A percentile compares a stretch with the other conserved stretches of the same genome.
These are phyloP conservation scores for Candida sonorensis DNA, from an alignment of 805 yeast species.

Conservation along the genomic window DNA sequence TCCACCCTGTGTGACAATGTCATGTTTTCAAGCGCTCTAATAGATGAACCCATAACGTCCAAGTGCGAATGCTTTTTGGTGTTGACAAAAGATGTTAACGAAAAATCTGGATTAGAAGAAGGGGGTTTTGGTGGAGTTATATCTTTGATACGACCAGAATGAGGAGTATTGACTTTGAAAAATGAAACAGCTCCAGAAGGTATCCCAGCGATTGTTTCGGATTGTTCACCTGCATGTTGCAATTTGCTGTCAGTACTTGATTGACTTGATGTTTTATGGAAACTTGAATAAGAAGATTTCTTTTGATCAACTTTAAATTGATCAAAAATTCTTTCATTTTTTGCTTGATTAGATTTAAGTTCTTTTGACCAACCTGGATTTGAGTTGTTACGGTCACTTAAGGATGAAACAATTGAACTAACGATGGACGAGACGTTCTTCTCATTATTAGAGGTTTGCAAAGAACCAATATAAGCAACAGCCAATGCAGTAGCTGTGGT, in stretches of 20 bases:
- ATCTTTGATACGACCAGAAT: conserved; percentile 1
- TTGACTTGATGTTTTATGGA: too few relatives aligned
- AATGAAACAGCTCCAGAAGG: conserved; percentile 26
- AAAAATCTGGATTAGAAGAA: conserved; percentile 15
- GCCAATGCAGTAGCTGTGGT: conserved; percentile 36
- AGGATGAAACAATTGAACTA: conserved; percentile 12
- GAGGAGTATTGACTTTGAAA: conserved; percentile 16
- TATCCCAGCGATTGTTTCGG: conserved; percentile 17
- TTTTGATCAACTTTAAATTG: too few relatives aligned
- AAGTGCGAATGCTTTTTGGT: conserved; percentile 4
- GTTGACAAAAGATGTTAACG: conserved; percentile 14
- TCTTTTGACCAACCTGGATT: too few relatives aligned
- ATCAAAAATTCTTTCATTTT: too few relatives aligned
- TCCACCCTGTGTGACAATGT: too few relatives aligned
- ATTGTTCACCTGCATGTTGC: conserved; percentile 5
- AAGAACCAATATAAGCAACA: conserved; percentile 27
- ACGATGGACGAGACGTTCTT: conserved; percentile 14
- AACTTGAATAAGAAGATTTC: not conserved
- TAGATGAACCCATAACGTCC: conserved; percentile 1
- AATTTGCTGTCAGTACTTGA: too few relatives aligned
- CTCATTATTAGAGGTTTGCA: conserved; percentile 12
- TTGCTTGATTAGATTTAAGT: too few relatives aligned
- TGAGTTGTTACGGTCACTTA: conserved; percentile 12
- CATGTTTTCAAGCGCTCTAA: conserved; percentile 4
- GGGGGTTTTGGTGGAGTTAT: conserved; percentile 10